Evolutionary conservation across 495 filamentous ascomycete species (phyloP).

Genomic region (Daldinia childiae): DNA sequence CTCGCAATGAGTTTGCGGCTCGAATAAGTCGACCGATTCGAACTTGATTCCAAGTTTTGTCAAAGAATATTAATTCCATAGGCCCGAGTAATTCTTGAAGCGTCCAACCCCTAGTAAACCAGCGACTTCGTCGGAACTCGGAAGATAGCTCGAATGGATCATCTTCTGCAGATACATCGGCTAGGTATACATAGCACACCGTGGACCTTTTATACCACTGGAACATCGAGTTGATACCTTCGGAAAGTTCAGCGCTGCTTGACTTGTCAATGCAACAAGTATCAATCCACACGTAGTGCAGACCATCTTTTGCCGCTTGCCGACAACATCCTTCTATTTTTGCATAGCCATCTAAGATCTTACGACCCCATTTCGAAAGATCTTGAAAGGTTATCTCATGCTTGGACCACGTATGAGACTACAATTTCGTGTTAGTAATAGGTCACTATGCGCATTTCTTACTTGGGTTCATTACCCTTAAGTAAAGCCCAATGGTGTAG

Average conservation of each 20-base stretch:
- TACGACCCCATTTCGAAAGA: slow-evolving; percentile 9
- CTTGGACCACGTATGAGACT: slow-evolving; percentile 23
- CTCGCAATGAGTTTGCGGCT: not conserved
- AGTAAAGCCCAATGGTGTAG: not conserved
- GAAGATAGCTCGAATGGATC: slow-evolving; percentile 11
- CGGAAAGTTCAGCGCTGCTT: slow-evolving; percentile 26
- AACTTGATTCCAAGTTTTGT: slow-evolving; percentile 13
- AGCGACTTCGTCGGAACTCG: slow-evolving; percentile 21
- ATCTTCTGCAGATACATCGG: slow-evolving; percentile 24
- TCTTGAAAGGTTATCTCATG: slow-evolving; percentile 19
- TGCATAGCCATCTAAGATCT: not conserved
- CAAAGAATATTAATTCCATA: slow-evolving; percentile 21
- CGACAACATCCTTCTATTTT: slow-evolving; percentile 27
- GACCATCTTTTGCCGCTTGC: slow-evolving; percentile 21
- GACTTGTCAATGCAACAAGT: slow-evolving; percentile 34
- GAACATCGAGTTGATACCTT: slow-evolving; percentile 56
- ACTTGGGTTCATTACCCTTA: not conserved
- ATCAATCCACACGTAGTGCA: slow-evolving; percentile 25
- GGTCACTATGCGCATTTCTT: not conserved
- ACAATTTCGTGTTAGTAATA: not conserved
- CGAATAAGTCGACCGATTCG: slow-evolving; percentile 6
- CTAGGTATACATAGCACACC: slow-evolving; percentile 28
- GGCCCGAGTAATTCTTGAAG: slow-evolving; percentile 26
- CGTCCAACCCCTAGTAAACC: slow-evolving; percentile 30
- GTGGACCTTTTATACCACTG: slow-evolving; percentile 29